Evolutionary conservation across 441 rosid species (phyloP).

Genomic region (Omphalea diandra): DNA sequence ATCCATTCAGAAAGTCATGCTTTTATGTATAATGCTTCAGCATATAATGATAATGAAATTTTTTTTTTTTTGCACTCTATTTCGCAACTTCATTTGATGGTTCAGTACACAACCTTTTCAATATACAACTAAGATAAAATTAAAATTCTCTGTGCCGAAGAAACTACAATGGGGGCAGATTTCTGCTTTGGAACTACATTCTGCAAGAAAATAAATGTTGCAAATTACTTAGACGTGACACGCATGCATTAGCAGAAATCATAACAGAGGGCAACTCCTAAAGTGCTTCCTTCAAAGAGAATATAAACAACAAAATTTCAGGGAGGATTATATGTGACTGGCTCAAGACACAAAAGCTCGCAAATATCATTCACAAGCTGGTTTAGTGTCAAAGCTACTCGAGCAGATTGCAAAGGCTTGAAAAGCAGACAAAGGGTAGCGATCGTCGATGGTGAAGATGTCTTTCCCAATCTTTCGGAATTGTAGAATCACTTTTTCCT

Average conservation of each 20-base stretch:
- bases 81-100: constrained; percentile 11
- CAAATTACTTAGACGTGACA: constrained; percentile 20
- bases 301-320: constrained; percentile 41
- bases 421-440: constrained; percentile 90
- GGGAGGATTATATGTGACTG: constrained; percentile 27
- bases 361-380: constrained; percentile 77
- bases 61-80: too few species aligned
- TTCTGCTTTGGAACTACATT: constrained; percentile 6
- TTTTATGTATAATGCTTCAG: constrained; percentile 12
- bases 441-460: constrained; percentile 92
- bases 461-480: constrained; percentile 97
- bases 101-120: constrained; percentile 2
- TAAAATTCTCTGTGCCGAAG: constrained; percentile 12
- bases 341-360: constrained; percentile 12
- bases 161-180: constrained; percentile 17
- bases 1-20: constrained; percentile 21
- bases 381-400: constrained; percentile 96
- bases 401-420: constrained; percentile 94
- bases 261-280: constrained; percentile 19
- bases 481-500: constrained; percentile 78
- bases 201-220: constrained; percentile 25
- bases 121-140: constrained; percentile 19
- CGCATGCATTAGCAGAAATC: constrained; percentile 15
- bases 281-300: constrained; percentile 27
- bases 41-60: constrained; percentile 16